phyloP scores from a whole-genome alignment of 2,329 filamentous ascomycete species.

The Fusarium chuoi region DNA sequence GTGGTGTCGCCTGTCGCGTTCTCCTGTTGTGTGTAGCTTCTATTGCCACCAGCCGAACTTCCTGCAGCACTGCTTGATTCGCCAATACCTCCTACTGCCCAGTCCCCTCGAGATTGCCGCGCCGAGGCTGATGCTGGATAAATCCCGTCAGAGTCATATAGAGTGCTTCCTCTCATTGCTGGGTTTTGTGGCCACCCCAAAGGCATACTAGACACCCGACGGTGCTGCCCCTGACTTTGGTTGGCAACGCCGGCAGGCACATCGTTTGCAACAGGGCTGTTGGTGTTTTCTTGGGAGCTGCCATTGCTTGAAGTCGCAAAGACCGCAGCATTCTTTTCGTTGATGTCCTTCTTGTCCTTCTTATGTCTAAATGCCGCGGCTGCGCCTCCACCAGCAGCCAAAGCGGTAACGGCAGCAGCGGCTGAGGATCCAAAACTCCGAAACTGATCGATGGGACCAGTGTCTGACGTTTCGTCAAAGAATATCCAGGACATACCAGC shows the following conservation, averaged over 20 bases:
- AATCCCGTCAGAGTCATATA: constrained; percentile 31
- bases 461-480: constrained; percentile 57
- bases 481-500: constrained; percentile 63
- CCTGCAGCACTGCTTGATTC: constrained; percentile 18
- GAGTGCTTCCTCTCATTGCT: constrained; percentile 40
- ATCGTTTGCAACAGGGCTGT: constrained; percentile 24
- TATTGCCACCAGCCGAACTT: constrained; percentile 9
- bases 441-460: constrained; percentile 47
- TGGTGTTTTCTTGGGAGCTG: constrained; percentile 36
- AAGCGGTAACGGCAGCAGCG: constrained; percentile 29
- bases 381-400: constrained; percentile 38
- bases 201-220: constrained; percentile 51
- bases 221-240: constrained; percentile 32
- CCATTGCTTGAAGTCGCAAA: constrained; percentile 27
- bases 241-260: constrained; percentile 33
- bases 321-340: constrained; percentile 39
- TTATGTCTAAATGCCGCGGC: constrained; percentile 35
- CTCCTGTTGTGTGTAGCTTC: constrained; percentile 1
- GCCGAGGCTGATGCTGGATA: constrained; percentile 23
- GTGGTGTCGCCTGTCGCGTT: not conserved
- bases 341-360: constrained; percentile 15
- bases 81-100: constrained; percentile 1
- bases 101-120: constrained; percentile 28
- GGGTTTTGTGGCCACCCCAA: constrained; percentile 52
- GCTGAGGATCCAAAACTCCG: constrained; percentile 40